phyloP scores from a whole-genome alignment of 2,329 filamentous ascomycete species.

The Rosellinia necatrix region DNA sequence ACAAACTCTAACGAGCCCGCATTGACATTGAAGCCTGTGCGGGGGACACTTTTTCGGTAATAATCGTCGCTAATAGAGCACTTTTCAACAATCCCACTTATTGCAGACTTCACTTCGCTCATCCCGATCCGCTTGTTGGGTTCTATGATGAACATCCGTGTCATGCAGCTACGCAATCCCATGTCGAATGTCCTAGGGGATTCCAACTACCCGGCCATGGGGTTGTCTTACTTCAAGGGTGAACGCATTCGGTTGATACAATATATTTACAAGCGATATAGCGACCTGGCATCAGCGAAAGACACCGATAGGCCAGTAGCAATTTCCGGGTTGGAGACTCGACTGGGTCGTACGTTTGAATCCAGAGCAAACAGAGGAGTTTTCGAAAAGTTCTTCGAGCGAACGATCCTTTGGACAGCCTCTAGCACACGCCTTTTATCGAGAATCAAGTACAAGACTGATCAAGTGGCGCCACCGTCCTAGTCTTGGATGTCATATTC shows the following conservation, averaged over 20 bases:
- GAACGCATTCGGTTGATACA: background rate
- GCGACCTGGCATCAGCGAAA: background rate
- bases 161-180: no score
- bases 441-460: background rate
- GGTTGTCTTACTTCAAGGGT: background rate
- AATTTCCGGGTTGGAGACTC: background rate
- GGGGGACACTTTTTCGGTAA: no score
- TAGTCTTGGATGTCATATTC: background rate
- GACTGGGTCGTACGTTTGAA: background rate
- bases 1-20: no score
- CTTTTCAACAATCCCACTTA: no score
- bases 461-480: background rate
- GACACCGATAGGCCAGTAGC: background rate
- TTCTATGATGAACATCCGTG: no score
- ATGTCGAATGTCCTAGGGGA: background rate
- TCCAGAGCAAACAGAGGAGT: background rate
- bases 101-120: no score
- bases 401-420: background rate
- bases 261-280: background rate
- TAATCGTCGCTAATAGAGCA: no score
- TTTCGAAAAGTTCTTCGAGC: background rate
- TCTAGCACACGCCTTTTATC: background rate
- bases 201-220: background rate
- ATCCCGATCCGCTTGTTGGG: no score
- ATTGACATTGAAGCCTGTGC: no score